These are phyloP conservation scores for Coemansia javaensis DNA, from an alignment of 192 early-diverging fungal genomes.

Conservation along the genomic window DNA sequence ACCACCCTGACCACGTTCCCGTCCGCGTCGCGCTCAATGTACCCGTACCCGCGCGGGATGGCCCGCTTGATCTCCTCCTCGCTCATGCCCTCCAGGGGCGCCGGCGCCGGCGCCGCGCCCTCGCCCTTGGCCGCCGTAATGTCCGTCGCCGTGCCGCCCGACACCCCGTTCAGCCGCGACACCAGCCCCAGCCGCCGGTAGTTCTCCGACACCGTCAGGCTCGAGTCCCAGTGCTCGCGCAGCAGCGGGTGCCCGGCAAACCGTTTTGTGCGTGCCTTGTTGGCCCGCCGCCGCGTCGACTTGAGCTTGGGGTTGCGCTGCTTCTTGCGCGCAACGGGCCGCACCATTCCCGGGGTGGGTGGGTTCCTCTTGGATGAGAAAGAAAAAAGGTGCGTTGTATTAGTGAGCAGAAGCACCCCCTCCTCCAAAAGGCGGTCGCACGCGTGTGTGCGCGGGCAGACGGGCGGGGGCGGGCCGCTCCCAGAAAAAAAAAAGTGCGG, in stretches of 20 bases:
- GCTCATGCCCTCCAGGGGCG: background rate
- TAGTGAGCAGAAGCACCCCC: background rate
- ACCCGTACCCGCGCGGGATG: constrained; percentile 62
- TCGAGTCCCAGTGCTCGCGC: constrained; percentile 66
- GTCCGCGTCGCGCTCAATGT: constrained; percentile 76
- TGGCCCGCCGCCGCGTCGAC: constrained; percentile 57
- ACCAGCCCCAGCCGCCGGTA: constrained; percentile 68
- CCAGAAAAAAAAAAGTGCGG: background rate
- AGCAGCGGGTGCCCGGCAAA: constrained; percentile 59
- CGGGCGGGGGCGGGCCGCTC: too few relatives aligned
- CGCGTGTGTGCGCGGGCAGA: too few relatives aligned
- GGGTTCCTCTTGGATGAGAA: constrained; percentile 2
- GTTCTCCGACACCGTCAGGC: constrained; percentile 64
- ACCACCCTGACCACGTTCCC: constrained; percentile 69
- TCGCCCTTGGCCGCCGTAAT: constrained; percentile 1
- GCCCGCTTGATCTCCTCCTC: constrained; percentile 53
- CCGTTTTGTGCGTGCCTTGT: constrained; percentile 58
- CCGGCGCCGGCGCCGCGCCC: too few relatives aligned
- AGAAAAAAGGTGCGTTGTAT: constrained; percentile 3
- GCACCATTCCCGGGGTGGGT: constrained; percentile 48
- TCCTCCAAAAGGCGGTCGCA: background rate
- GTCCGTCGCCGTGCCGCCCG: constrained; percentile 51
- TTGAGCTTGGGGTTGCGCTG: constrained; percentile 59
- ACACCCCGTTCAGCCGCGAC: constrained; percentile 59
- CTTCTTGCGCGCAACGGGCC: constrained; percentile 64